These are phyloP conservation scores for Fusarium nodosum DNA, from an alignment of 2,329 filamentous ascomycete genomes.

Conservation along the genomic window DNA sequence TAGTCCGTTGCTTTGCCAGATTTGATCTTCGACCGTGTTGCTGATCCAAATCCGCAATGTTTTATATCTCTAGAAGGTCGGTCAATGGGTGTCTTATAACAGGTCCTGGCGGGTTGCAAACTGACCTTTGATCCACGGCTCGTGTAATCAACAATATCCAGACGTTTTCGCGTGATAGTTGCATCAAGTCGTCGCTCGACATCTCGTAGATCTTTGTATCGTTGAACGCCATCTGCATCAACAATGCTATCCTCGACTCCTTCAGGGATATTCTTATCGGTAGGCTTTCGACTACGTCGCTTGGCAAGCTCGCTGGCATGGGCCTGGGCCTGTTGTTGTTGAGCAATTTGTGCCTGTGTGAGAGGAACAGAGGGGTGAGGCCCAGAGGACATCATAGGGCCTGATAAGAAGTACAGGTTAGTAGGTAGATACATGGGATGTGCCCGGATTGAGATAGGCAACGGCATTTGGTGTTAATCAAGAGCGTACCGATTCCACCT, in stretches of 20 bases:
- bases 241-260: slow-evolving; percentile 86
- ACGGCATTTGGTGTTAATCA: neutral
- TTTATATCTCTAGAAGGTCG: slow-evolving; percentile 72
- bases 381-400: slow-evolving; percentile 69
- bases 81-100: slow-evolving; percentile 15
- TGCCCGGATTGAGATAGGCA: slow-evolving; percentile 3
- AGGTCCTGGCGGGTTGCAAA: slow-evolving; percentile 1
- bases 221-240: slow-evolving; percentile 79
- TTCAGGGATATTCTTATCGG: slow-evolving; percentile 94
- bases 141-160: slow-evolving; percentile 88
- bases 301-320: slow-evolving; percentile 77
- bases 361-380: slow-evolving; percentile 65
- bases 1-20: slow-evolving; percentile 82
- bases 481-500: slow-evolving; percentile 65
- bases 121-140: slow-evolving; percentile 78
- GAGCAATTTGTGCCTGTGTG: slow-evolving; percentile 66
- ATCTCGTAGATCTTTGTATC: slow-evolving; percentile 87
- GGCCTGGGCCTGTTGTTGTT: slow-evolving; percentile 65
- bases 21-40: slow-evolving; percentile 94
- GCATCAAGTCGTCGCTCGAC: slow-evolving; percentile 91
- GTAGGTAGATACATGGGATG: neutral
- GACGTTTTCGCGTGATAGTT: slow-evolving; percentile 91
- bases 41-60: slow-evolving; percentile 94
- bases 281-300: slow-evolving; percentile 88
- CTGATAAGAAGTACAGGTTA: slow-evolving; percentile 47